Base-by-base conservation (phyloP, 768 basidiomycete genomes). In the Trametes villosa region DNA sequence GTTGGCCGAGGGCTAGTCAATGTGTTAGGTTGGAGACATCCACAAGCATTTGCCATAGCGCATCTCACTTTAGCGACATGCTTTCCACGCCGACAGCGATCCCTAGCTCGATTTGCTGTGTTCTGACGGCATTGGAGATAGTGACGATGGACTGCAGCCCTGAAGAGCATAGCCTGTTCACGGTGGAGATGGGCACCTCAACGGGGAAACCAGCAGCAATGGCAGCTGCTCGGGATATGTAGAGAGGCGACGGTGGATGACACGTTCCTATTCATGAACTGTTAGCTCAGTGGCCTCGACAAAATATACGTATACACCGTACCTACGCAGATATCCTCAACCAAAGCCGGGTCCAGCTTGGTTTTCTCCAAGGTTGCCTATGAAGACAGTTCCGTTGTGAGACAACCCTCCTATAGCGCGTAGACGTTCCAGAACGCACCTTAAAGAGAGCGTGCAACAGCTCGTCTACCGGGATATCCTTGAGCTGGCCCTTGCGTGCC, bases 81-180 rank as follows among this genome's bases (percentile, higher is more conserved):
- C 88, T 94, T 68, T 94, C 92, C 11, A 83, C 85, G 18, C 90
- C 92, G 29, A 87, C 80, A 3, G 94, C 96, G 53, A 98, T 77
- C 24, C 96, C 96, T 44, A 98, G 79, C 27, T 91, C 87, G 27
- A 88, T 87, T 69, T 98, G 93, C 24, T 91, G 90, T 8, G 86
- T 75, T 62, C 87, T 82, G 65, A 98, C 95, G 57, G 89, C 83
- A 72, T 96, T 89, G 18, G 95, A 94, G 50, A 98, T 91, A 70
- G 81, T 86, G 59, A 92, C 86, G 62, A 98, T 88, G n/a, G 96
- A 89, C 84, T 96, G 93, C 49, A 98, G 80, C 24, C 96, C 95
- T 0, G 94, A 96, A 2, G 94, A 92, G 75, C 96, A 99, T 50
- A 98, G 83, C 57, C 96, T 81, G 74, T 99, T 99, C 54, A 98